Conservation (phyloP, 768 basidiomycete species). For the Pseudohyphozyma bogoriensis region DNA sequence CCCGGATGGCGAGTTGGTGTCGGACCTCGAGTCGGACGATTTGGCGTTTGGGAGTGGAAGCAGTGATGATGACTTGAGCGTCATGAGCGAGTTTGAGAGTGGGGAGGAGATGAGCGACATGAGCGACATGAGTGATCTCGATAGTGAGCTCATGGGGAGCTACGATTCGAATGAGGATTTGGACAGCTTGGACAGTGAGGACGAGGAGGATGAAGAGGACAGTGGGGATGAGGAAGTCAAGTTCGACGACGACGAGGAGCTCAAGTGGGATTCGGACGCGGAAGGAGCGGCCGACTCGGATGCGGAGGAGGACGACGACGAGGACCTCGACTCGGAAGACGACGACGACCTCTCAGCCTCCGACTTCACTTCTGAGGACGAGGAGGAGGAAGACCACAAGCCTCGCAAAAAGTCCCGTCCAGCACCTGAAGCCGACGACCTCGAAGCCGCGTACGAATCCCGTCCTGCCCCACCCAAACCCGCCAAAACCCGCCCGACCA, state of each 20-base stretch:
- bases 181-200: constrained; percentile 30
- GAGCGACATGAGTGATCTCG: constrained; percentile 17
- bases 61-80: constrained; percentile 34
- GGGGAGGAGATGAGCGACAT: constrained; percentile 10
- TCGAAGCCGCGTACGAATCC: constrained; percentile 38
- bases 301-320: constrained; percentile 44
- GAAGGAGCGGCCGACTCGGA: constrained; percentile 36
- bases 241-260: constrained; percentile 9
- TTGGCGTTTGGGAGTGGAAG: constrained; percentile 47
- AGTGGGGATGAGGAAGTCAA: constrained; percentile 13
- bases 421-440: constrained; percentile 50
- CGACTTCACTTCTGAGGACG: too few relatives aligned
- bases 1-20: constrained; percentile 51
- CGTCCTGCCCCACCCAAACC: constrained; percentile 39
- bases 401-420: constrained; percentile 43
- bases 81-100: constrained; percentile 26
- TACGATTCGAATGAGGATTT: constrained; percentile 39
- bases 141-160: too few relatives aligned
- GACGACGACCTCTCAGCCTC: constrained; percentile 18
- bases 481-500: constrained; percentile 25
- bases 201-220: constrained; percentile 21
- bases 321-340: background rate
- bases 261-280: background rate
- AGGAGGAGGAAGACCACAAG: too few relatives aligned
- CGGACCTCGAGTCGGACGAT: constrained; percentile 57